Base-by-base conservation (phyloP, 192 early-diverging fungal species). In the Linnemannia hyalina region DNA sequence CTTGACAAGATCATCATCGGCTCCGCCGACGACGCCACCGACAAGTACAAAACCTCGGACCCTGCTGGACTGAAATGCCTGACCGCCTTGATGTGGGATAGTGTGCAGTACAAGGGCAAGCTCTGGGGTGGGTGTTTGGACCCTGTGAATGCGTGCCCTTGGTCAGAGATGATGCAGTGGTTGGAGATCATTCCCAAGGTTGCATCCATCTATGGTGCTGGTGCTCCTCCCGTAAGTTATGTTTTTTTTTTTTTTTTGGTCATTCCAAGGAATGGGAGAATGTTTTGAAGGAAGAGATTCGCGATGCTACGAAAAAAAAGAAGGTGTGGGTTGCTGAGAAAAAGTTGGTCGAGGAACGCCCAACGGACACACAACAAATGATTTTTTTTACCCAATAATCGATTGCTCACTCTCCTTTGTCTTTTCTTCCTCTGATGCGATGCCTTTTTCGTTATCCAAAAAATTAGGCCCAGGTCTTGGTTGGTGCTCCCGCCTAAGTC, bases 111-210 rank as follows among this genome's bases (percentile, higher is more conserved):
- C 74, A 80, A 80, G 74, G 83, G 63, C 40, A 36, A 85, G 42
- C 83, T 85, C 41, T 85, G 78, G 83, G 55, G 78, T 20, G 29
- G 16, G 1, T 85, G 83, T 42, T 69, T 85, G 16, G 57, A 76
- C 29, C 82, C 82, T 0, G 44, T 11, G 0, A 85, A 40, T 4
- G 22, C 52, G 5, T 85, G 83, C n/a, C 57, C 78, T 49, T 85
- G 83, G 83, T 9, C 78, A 4, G 83, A 85, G 57, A 85, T 85
- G 83, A 85, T 85, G 83, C 83, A 85, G 15, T 85, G 74, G 52
- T 18, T 85, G 60, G 83, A 85, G 47, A 85, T 85, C 68, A 85
- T 85, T 54, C 83, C 83, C 3, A 79, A 72, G 55, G 65, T 80
- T 38, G 81, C 81, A 1, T 70, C 75, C 54, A 49, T 82, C 70